Evolutionary conservation across 768 basidiomycete species (phyloP), one percentile per base, ranked within the genome.

Genomic region (Pleurotus platypus): DNA sequence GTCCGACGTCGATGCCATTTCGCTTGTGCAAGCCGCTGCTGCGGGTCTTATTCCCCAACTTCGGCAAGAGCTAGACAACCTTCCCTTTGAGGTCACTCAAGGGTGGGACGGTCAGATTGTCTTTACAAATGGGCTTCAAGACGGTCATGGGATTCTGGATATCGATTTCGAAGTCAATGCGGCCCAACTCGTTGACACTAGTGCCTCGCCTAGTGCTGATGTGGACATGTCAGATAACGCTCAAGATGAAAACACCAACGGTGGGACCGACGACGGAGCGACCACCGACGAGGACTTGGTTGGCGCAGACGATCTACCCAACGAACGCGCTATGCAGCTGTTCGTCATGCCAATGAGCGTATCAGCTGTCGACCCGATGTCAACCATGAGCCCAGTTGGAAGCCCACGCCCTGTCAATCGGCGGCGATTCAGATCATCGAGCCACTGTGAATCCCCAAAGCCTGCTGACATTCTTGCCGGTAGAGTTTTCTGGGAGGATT

Each of bases 271-370:
- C 57, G 80, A 80, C 57, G 88, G 89, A 1, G 87, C 91, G 60
- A 90, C 90, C 3, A 92, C 91, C 1, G 90, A 92, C 65, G 88
- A 90, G 60, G 90, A 93, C 59, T 83, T 92, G 50, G 85, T 92
- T n/a, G 89, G 87, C 55, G 80, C 83, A 7, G 80, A 84, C 58
- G 84, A 86, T 56, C 74, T 90, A 5, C 87, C 85, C 24, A 92
- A 89, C 56, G 82, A 83, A n/a, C 83, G 83, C 56, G 87, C 88
- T 20, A 87, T 90, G 83, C 74, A 77, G 58, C 75, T 89, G 46
- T 89, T 90, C 75, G 81, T 75, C 63, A 80, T 85, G 61, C 90
- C 90, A 6, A 69, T 75, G 57, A 78, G 76, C 16, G 78, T 87
- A 42, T 81, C 82, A 24, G 81, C 83, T 9, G 87, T 91, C 70